Evolutionary conservation across 2,329 filamentous ascomycete genomes (phyloP).

Genomic region (Neofusicoccum umdonicola): DNA sequence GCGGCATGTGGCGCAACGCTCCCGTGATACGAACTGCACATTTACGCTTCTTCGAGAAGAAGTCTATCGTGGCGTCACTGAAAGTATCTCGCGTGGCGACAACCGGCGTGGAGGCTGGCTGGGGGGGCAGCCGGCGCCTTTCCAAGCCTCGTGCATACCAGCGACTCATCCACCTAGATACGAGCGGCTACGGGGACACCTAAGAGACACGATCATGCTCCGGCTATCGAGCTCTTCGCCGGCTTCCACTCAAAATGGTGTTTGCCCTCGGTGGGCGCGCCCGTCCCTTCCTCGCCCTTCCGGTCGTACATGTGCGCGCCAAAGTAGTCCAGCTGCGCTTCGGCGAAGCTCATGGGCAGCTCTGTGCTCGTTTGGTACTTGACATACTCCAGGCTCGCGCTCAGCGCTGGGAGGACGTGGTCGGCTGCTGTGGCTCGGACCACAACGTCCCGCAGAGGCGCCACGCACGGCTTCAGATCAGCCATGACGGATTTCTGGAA

Average conservation of each 20-base stretch:
- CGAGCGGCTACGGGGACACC: too few species aligned
- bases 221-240: conserved; percentile 24
- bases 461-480: conserved; percentile 48
- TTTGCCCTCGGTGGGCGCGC: conserved; percentile 54
- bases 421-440: conserved; percentile 56
- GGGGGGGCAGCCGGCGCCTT: too few species aligned
- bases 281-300: conserved; percentile 51
- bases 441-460: conserved; percentile 54
- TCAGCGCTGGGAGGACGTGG: conserved; percentile 59
- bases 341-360: conserved; percentile 67
- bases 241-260: conserved; percentile 64
- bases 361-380: conserved; percentile 61
- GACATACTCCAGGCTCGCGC: conserved; percentile 63
- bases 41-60: too few species aligned
- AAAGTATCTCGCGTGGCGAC: too few species aligned
- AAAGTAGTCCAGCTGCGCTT: conserved; percentile 70
- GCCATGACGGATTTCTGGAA: conserved; percentile 48
- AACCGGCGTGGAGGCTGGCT: too few species aligned
- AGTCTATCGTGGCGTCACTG: too few species aligned
- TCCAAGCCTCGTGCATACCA: too few species aligned
- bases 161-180: too few species aligned
- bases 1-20: too few species aligned
- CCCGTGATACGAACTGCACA: too few species aligned
- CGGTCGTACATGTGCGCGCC: conserved; percentile 65
- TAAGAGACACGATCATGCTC: background rate